These are phyloP conservation scores for Naematelia encephala DNA, from an alignment of 768 basidiomycete species.

Conservation along the genomic window DNA sequence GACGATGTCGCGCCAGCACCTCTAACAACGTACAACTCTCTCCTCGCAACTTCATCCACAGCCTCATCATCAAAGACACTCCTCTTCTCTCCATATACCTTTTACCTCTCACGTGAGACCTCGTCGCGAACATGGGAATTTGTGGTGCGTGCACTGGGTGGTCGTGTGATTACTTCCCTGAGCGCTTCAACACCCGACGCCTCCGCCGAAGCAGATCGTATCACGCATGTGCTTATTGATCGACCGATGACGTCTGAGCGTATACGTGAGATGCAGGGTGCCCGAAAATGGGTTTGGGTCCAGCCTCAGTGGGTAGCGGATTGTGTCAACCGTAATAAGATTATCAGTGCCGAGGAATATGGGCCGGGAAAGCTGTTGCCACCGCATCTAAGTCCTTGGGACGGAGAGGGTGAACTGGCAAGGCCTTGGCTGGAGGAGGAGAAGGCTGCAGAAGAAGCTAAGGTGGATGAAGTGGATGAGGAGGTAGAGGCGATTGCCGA, in stretches of 20 bases:
- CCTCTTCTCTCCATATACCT: conserved; percentile 79
- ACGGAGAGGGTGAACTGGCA: conserved; percentile 59
- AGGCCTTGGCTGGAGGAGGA: conserved; percentile 46
- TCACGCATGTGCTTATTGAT: conserved; percentile 95
- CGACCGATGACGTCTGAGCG: conserved; percentile 60
- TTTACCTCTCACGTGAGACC: conserved; percentile 91
- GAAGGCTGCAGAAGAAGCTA: conserved; percentile 1
- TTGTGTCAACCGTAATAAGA: conserved; percentile 80
- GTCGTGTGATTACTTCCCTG: conserved; percentile 80
- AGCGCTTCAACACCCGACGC: conserved; percentile 19
- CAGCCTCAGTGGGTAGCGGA: conserved; percentile 99
- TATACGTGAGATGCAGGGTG: conserved; percentile 61
- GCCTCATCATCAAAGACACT: conserved; percentile 49
- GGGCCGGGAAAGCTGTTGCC: conserved; percentile 80
- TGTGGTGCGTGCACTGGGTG: conserved; percentile 84
- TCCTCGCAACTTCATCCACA: conserved; percentile 44
- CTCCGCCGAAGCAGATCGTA: conserved; percentile 67
- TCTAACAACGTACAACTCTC: conserved; percentile 57
- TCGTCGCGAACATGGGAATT: conserved; percentile 92
- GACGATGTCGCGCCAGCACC: conserved; percentile 54
- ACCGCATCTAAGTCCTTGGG: conserved; percentile 94
- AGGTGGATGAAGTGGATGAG: conserved; percentile 28
- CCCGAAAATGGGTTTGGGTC: conserved; percentile 73
- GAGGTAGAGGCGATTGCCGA: conserved; percentile 64
- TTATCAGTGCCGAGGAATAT: conserved; percentile 81